Conservation (phyloP, 2,329 filamentous ascomycete genomes). For the Didymella exigua region DNA sequence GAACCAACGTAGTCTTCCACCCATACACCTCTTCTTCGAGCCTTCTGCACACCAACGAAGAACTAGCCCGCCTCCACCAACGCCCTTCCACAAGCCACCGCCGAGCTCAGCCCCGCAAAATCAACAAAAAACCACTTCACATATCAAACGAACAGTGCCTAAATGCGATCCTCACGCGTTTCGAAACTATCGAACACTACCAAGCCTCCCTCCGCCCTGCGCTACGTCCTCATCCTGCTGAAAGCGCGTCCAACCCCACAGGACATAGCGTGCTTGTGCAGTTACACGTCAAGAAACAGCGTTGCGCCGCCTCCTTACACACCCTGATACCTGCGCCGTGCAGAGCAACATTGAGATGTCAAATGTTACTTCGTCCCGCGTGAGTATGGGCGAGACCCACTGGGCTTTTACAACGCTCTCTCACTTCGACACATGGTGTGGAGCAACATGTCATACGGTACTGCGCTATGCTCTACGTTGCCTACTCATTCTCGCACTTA, state of each 20-base stretch:
- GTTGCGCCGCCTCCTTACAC: slow-evolving; percentile 7
- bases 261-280: slow-evolving; percentile 11
- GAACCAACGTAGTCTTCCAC: neutral
- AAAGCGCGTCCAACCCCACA: slow-evolving; percentile 32
- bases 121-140: neutral
- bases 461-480: slow-evolving; percentile 1
- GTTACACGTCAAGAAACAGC: neutral
- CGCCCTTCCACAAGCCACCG: neutral
- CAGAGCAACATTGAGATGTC: neutral
- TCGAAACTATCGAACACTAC: neutral
- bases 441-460: neutral
- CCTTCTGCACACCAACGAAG: neutral
- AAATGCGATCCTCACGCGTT: neutral
- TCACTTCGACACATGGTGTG: slow-evolving; percentile 2
- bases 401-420: neutral
- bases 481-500: neutral
- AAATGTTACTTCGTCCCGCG: neutral
- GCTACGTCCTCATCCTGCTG: slow-evolving; percentile 37
- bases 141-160: neutral
- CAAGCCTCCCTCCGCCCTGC: slow-evolving; percentile 33
- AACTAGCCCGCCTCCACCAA: neutral
- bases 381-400: neutral
- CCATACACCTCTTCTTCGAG: neutral
- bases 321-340: neutral
- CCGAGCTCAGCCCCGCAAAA: neutral